Evolutionary conservation across 1,284 basidiomycete genomes (phyloP).

Genomic region (Pseudozyma pruni): DNA sequence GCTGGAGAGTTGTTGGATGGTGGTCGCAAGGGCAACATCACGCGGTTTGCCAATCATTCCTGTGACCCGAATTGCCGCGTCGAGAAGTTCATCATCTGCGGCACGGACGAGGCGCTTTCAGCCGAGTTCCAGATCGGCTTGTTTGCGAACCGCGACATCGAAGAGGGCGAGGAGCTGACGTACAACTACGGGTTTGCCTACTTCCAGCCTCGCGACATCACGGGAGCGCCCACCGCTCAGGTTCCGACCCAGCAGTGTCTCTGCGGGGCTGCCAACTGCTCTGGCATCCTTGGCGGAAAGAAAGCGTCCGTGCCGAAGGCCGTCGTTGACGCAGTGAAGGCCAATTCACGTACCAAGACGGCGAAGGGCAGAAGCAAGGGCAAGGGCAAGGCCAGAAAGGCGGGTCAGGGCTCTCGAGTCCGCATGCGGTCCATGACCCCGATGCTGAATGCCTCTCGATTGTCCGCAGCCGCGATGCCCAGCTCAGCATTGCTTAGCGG

Average conservation of each 20-base stretch:
- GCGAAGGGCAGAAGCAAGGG: slow-evolving; percentile 27
- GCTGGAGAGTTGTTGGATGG: slow-evolving; percentile 63
- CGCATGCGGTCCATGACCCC: slow-evolving; percentile 31
- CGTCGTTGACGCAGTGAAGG: neutral
- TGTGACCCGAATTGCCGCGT: slow-evolving; percentile 64
- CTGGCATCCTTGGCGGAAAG: slow-evolving; percentile 56
- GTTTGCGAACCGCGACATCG: slow-evolving; percentile 61
- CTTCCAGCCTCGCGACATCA: slow-evolving; percentile 52
- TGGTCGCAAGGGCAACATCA: slow-evolving; percentile 61
- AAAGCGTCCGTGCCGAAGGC: slow-evolving; percentile 29
- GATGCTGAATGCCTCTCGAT: slow-evolving; percentile 16
- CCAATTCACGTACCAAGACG: slow-evolving; percentile 34
- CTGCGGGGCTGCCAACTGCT: slow-evolving; percentile 58
- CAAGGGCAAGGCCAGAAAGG: slow-evolving; percentile 18
- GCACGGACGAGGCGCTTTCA: slow-evolving; percentile 53
- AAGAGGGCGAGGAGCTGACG: slow-evolving; percentile 61
- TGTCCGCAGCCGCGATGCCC: slow-evolving; percentile 28
- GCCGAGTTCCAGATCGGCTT: slow-evolving; percentile 64
- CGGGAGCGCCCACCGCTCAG: slow-evolving; percentile 36
- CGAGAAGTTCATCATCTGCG: slow-evolving; percentile 63
- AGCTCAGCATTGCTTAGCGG: slow-evolving; percentile 6
- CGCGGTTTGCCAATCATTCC: slow-evolving; percentile 64
- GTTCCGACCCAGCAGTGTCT: slow-evolving; percentile 40
- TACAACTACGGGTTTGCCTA: slow-evolving; percentile 65
- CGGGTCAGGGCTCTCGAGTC: slow-evolving; percentile 6